These are phyloP conservation scores for Penicillium canariense DNA, from an alignment of 495 filamentous ascomycete genomes.

Conservation along the genomic window DNA sequence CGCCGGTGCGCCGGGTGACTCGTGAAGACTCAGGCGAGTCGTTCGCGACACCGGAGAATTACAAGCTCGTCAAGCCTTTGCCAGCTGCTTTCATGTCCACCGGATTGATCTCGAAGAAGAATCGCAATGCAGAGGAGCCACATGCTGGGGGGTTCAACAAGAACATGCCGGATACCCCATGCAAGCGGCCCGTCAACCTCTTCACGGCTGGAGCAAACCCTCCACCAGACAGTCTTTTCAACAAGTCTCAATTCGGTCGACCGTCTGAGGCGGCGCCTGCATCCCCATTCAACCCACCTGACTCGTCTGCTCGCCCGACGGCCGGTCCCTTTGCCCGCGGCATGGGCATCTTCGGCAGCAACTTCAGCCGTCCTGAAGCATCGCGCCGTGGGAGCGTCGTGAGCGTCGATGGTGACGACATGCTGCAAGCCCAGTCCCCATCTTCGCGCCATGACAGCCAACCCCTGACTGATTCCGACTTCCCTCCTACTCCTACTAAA, in stretches of 20 bases:
- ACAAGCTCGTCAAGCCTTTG: constrained; percentile 76
- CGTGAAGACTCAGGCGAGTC: constrained; percentile 51
- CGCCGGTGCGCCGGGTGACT: constrained; percentile 31
- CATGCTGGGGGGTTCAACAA: constrained; percentile 28
- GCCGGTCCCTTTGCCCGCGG: constrained; percentile 63
- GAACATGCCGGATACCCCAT: constrained; percentile 88
- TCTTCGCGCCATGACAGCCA: constrained; percentile 57
- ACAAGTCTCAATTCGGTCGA: constrained; percentile 51
- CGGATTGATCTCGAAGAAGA: constrained; percentile 86
- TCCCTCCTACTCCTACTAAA: constrained; percentile 93
- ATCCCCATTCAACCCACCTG: constrained; percentile 59
- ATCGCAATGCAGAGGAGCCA: constrained; percentile 56
- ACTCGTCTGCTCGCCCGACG: constrained; percentile 37
- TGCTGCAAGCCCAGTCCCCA: constrained; percentile 51
- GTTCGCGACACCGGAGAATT: constrained; percentile 80
- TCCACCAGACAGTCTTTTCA: constrained; percentile 53
- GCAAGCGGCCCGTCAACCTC: constrained; percentile 72
- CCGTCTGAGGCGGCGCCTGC: constrained; percentile 65
- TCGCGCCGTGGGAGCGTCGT: constrained; percentile 71
- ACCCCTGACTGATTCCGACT: constrained; percentile 63
- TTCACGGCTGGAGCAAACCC: constrained; percentile 60
- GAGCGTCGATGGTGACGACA: constrained; percentile 74
- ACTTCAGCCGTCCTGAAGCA: constrained; percentile 46
- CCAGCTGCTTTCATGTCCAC: constrained; percentile 92
- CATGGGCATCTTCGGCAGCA: constrained; percentile 65